Conservation (phyloP, 2,329 filamentous ascomycete species). For the Cladobotryum protrusum region DNA sequence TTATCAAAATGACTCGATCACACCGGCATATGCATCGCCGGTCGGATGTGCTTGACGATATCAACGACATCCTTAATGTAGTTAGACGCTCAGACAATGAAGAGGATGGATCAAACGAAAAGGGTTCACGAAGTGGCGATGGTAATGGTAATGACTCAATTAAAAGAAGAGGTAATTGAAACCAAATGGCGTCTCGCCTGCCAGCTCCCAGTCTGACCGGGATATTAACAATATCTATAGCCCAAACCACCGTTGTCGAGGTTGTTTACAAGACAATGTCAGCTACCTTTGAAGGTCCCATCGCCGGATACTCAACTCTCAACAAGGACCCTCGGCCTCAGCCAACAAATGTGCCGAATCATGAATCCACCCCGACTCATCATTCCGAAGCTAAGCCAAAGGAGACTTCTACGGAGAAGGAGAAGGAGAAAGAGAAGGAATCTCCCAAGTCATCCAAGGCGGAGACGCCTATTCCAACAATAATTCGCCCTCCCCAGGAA, state of each 20-base stretch:
- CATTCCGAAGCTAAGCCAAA: slow-evolving; percentile 7
- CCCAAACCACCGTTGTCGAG: slow-evolving; percentile 23
- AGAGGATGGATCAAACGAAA: not conserved
- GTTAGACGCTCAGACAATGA: slow-evolving; percentile 2
- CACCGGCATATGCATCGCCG: slow-evolving; percentile 24
- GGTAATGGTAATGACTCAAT: not conserved
- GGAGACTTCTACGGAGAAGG: slow-evolving; percentile 8
- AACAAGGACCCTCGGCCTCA: slow-evolving; percentile 12
- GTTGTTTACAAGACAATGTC: slow-evolving; percentile 38
- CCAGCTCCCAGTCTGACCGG: not conserved
- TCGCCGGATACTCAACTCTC: slow-evolving; percentile 37
- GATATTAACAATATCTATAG: not conserved
- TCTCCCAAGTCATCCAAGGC: not conserved
- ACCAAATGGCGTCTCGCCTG: not conserved
- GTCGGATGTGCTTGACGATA: slow-evolving; percentile 22
- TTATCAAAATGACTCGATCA: slow-evolving; percentile 24
- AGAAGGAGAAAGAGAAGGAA: not conserved
- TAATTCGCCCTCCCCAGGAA: slow-evolving; percentile 8
- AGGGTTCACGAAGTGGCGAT: not conserved
- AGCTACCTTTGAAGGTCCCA: slow-evolving; percentile 35
- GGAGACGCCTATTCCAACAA: slow-evolving; percentile 1
- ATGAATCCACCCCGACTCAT: slow-evolving; percentile 8
- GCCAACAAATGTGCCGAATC: slow-evolving; percentile 13
- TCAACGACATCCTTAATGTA: slow-evolving; percentile 20
- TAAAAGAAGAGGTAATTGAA: not conserved